Conservation (phyloP, 2,329 filamentous ascomycete species). For the Pseudocercospora crystallina region DNA sequence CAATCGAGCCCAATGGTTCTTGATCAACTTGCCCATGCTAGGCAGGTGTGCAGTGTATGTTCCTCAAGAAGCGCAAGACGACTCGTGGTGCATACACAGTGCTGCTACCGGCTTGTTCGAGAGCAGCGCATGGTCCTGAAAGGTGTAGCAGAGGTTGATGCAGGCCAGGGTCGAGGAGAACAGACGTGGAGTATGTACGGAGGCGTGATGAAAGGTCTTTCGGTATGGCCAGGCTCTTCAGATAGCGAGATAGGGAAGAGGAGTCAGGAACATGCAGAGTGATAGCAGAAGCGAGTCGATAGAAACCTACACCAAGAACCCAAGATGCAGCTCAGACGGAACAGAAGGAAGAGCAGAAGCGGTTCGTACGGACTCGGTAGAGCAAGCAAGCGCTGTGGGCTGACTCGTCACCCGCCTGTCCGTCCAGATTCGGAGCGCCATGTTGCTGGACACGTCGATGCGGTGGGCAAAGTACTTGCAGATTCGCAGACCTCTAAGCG, state of each 20-base stretch:
- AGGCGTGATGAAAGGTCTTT: no score
- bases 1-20: conserved; percentile 97
- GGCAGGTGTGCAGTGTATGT: background rate
- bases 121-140: no score
- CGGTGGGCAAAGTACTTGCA: conserved; percentile 24
- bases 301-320: conserved; percentile 11
- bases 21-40: conserved; percentile 93
- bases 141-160: no score
- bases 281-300: conserved; percentile 15
- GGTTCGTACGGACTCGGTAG: conserved; percentile 2
- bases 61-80: background rate
- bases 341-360: conserved; percentile 6
- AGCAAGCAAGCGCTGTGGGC: conserved; percentile 3
- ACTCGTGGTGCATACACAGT: no score
- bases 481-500: conserved; percentile 21
- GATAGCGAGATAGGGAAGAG: conserved; percentile 5
- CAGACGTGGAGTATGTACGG: no score
- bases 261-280: conserved; percentile 15
- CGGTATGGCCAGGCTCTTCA: no score
- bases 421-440: conserved; percentile 12
- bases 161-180: no score
- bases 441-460: conserved; percentile 15
- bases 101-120: no score
- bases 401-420: conserved; percentile 17
- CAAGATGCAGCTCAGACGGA: conserved; percentile 11